Percentiles rank a stretch among this genome's conserved stretches.
phyloP scores from a whole-genome alignment of 345 rosid species.

The Durio zibethinus region DNA sequence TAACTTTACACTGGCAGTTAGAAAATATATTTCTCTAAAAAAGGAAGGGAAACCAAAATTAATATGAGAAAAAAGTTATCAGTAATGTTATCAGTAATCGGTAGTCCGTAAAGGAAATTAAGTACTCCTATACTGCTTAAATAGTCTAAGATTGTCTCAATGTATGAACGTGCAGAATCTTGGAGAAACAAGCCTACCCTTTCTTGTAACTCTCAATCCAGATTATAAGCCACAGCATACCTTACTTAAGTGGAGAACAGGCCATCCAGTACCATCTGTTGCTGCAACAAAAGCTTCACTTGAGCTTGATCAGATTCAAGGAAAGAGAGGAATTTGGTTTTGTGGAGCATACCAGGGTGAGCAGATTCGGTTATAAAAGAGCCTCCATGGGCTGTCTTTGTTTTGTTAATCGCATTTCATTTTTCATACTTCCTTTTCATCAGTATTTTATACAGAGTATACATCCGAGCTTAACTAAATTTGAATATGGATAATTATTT shows the following conservation, averaged over 20 bases:
- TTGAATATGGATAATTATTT: neutral
- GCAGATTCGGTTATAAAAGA: slow-evolving; percentile 4
- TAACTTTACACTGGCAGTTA: neutral
- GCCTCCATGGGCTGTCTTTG: neutral
- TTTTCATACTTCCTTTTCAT: neutral
- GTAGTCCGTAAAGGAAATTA: neutral
- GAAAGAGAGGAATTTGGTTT: slow-evolving; percentile 82
- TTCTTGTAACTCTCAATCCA: slow-evolving; percentile 83
- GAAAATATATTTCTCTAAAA: neutral
- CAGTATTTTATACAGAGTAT: neutral
- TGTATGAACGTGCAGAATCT: slow-evolving; percentile 56
- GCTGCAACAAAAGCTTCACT: slow-evolving; percentile 78
- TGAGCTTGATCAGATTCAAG: slow-evolving; percentile 72
- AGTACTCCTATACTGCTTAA: neutral
- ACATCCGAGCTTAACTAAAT: neutral
- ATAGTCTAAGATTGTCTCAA: neutral
- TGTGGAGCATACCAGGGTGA: slow-evolving; percentile 91
- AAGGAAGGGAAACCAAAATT: neutral
- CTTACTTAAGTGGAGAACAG: slow-evolving; percentile 76
- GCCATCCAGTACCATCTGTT: slow-evolving; percentile 90
- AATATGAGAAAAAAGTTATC: neutral
- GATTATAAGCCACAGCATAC: slow-evolving; percentile 52
- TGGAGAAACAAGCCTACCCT: slow-evolving; percentile 58
- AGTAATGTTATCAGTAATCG: neutral
- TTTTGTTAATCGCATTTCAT: neutral